Percentiles rank a stretch among this genome's conserved stretches.
phyloP scores from a whole-genome alignment of 2,329 filamentous ascomycete genomes.

The Pseudodiploospora longispora region DNA sequence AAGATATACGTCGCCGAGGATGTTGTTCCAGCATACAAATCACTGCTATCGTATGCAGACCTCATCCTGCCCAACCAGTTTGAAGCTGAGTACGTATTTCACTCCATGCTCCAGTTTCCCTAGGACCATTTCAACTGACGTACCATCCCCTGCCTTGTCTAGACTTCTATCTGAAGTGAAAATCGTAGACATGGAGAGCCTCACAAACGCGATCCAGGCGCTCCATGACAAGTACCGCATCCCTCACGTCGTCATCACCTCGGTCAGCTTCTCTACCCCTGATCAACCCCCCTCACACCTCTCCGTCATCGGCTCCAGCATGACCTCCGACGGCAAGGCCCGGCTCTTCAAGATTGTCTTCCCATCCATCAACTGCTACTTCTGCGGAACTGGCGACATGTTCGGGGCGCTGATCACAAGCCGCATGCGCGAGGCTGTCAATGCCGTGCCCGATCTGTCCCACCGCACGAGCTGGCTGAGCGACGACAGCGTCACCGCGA shows the following conservation, averaged over 20 bases:
- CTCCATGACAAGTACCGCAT: conserved; percentile 70
- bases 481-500: conserved; percentile 58
- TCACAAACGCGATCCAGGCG: conserved; percentile 65
- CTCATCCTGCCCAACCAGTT: conserved; percentile 95
- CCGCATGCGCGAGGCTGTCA: conserved; percentile 75
- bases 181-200: conserved; percentile 65
- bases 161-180: conserved; percentile 79
- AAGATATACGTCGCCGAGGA: conserved; percentile 85
- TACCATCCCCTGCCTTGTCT: background rate
- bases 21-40: conserved; percentile 84
- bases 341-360: conserved; percentile 87
- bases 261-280: conserved; percentile 59
- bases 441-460: conserved; percentile 36
- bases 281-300: conserved; percentile 45
- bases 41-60: conserved; percentile 71
- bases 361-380: conserved; percentile 84
- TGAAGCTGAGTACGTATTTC: conserved; percentile 75
- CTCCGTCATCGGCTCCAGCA: conserved; percentile 70
- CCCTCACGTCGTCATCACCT: conserved; percentile 90
- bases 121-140: background rate
- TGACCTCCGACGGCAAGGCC: conserved; percentile 52
- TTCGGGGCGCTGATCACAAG: conserved; percentile 88
- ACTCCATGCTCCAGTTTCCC: background rate
- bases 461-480: conserved; percentile 63
- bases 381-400: conserved; percentile 96